Evolutionary conservation across 169 alveolate genomes (phyloP).

Genomic region (Fabrea salina): DNA sequence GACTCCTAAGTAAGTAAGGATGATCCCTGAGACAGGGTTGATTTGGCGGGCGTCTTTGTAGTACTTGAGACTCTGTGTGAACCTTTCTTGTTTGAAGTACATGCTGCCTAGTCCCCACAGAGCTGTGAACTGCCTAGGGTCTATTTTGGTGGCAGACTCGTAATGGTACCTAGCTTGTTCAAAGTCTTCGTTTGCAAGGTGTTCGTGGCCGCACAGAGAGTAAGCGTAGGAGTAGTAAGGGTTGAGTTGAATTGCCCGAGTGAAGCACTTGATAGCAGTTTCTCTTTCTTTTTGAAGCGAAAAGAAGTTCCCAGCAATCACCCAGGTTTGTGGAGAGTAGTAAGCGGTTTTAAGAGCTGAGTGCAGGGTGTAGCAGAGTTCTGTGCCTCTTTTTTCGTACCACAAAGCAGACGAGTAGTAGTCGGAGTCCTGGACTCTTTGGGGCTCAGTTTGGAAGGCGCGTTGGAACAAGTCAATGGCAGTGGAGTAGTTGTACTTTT

Average conservation of each 20-base stretch:
- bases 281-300: slow-evolving; percentile 85
- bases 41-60: slow-evolving; percentile 67
- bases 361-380: slow-evolving; percentile 63
- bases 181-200: slow-evolving; percentile 80
- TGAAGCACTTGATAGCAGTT: slow-evolving; percentile 81
- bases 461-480: slow-evolving; percentile 60
- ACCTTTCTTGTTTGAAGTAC: slow-evolving; percentile 80
- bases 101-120: slow-evolving; percentile 89
- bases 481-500: slow-evolving; percentile 55
- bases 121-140: slow-evolving; percentile 83
- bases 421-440: slow-evolving; percentile 68
- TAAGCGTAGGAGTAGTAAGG: slow-evolving; percentile 78
- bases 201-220: slow-evolving; percentile 85
- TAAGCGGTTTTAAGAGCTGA: slow-evolving; percentile 51
- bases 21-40: slow-evolving; percentile 71
- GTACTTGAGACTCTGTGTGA: slow-evolving; percentile 66
- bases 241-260: slow-evolving; percentile 80
- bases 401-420: slow-evolving; percentile 71
- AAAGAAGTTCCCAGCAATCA: slow-evolving; percentile 82
- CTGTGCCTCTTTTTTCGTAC: slow-evolving; percentile 74
- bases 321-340: slow-evolving; percentile 86
- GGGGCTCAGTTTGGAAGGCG: slow-evolving; percentile 63
- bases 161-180: slow-evolving; percentile 80
- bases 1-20: slow-evolving; percentile 81
- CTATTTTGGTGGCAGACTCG: slow-evolving; percentile 70